These are phyloP conservation scores for Monosporascus sp. DNA, from an alignment of 2,329 filamentous ascomycete genomes.

Conservation along the genomic window DNA sequence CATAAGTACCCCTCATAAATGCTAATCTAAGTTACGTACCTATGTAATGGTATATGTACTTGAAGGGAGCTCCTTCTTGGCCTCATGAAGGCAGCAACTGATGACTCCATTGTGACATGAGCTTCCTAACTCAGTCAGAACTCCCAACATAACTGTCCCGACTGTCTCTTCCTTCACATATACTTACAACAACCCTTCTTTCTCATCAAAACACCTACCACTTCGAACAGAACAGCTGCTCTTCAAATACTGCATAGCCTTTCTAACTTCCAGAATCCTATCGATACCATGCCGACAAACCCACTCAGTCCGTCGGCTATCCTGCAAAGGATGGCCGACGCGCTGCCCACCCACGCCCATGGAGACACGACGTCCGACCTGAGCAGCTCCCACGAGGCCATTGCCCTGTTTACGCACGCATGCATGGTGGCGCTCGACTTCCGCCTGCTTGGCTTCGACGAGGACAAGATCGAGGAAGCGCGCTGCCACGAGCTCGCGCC, in stretches of 20 bases:
- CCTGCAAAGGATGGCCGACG: slow-evolving; percentile 52
- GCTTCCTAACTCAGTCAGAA: no score
- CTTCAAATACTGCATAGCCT: no score
- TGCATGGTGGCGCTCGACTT: slow-evolving; percentile 79
- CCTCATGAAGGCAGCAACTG: neutral
- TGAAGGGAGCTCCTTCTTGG: no score
- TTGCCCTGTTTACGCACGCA: slow-evolving; percentile 79
- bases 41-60: no score
- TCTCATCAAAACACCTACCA: no score
- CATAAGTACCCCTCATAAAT: no score
- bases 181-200: no score
- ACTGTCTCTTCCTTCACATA: no score
- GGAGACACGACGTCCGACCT: slow-evolving; percentile 56
- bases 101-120: neutral
- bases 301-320: slow-evolving; percentile 40
- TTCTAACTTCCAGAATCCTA: neutral
- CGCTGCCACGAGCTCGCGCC: slow-evolving; percentile 53
- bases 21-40: no score
- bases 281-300: slow-evolving; percentile 20
- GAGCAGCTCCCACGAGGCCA: slow-evolving; percentile 70
- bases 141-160: no score
- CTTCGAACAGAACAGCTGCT: no score
- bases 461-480: slow-evolving; percentile 66
- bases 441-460: slow-evolving; percentile 73
- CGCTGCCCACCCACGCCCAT: slow-evolving; percentile 48